phyloP scores from a whole-genome alignment of 176 grass and related monocot species.

The barley (Hordeum vulgare) region MorexV3_pseudomolecules_assembly NC_058521.1:598246648-598247147 shows the following conservation, averaged over 20 bases:
- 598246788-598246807: conserved; percentile 66
- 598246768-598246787: conserved; percentile 49
- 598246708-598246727: not conserved
- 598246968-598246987: conserved; percentile 36
- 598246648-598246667: not conserved
- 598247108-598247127: not conserved
- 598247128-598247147: not conserved
- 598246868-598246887: not conserved
- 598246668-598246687: not conserved
- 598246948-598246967: conserved; percentile 33
- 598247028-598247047: conserved; percentile 42
- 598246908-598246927: not conserved
- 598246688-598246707: not conserved
- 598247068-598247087: not conserved
- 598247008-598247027: conserved; percentile 51
- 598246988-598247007: not conserved
- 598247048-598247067: conserved; percentile 47
- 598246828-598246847: conserved; percentile 60
- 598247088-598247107: not conserved
- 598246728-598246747: conserved; percentile 4
- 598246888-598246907: not conserved
- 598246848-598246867: conserved; percentile 35
- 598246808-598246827: conserved; percentile 73
- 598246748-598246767: conserved; percentile 20
- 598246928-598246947: conserved; percentile 17